These are phyloP conservation scores for Parmales sp. DNA, from an alignment of 108 stramenopile species.

Conservation along the genomic window DNA sequence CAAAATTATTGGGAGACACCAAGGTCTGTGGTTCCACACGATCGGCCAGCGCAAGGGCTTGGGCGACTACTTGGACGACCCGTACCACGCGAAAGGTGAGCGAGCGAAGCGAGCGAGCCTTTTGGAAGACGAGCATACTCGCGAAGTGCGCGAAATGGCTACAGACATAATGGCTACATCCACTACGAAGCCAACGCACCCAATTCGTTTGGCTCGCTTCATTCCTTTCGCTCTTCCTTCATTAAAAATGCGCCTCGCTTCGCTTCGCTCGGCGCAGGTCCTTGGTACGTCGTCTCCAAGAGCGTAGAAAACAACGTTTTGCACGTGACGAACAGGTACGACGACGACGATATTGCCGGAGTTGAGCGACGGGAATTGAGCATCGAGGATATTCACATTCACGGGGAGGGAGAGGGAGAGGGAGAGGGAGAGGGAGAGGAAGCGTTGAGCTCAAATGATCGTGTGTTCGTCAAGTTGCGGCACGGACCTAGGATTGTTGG, in stretches of 20 bases:
- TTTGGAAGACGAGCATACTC: too few relatives aligned
- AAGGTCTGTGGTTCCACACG: conserved; percentile 94
- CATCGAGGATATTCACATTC: conserved; percentile 69
- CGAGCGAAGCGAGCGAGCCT: too few relatives aligned
- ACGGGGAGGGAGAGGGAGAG: conserved; percentile 31
- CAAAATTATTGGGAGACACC: conserved; percentile 70
- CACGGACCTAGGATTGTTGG: conserved; percentile 72
- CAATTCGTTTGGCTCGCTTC: too few relatives aligned
- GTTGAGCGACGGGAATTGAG: conserved; percentile 54
- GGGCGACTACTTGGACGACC: conserved; percentile 60
- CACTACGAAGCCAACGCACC: too few relatives aligned
- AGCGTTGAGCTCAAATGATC: neutral
- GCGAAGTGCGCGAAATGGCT: too few relatives aligned
- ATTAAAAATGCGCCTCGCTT: too few relatives aligned
- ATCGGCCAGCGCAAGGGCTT: conserved; percentile 93
- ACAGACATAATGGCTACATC: too few relatives aligned
- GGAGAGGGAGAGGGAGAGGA: conserved; percentile 21
- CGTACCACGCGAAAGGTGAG: conserved; percentile 54
- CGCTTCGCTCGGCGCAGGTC: too few relatives aligned
- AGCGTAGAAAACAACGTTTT: conserved; percentile 58
- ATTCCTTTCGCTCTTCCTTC: too few relatives aligned
- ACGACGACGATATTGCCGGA: conserved; percentile 31
- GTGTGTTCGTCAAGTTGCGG: conserved; percentile 70
- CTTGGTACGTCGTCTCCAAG: conserved; percentile 93
- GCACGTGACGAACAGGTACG: conserved; percentile 79